Conservation (phyloP, 2,329 filamentous ascomycete species). For the Eurotiales sp. region DNA sequence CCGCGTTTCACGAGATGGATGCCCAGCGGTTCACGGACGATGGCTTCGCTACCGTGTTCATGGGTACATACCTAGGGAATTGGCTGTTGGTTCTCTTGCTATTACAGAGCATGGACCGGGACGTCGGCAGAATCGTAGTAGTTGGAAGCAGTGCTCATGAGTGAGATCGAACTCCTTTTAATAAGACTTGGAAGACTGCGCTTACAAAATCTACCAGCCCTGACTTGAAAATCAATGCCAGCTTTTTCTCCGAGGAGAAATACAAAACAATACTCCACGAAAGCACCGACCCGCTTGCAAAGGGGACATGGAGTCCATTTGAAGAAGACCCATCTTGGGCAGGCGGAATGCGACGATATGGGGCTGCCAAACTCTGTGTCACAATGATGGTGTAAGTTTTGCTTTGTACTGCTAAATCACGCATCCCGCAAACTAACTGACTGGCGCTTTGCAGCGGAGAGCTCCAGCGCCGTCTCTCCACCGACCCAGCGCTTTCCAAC, state of each 20-base stretch:
- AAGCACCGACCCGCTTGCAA: constrained; percentile 10
- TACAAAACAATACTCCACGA: constrained; percentile 12
- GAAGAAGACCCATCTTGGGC: constrained; percentile 23
- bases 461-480: constrained; percentile 35
- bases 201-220: constrained; percentile 16
- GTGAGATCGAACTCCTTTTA: constrained; percentile 6
- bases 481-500: constrained; percentile 23
- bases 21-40: constrained; percentile 17
- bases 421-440: neutral
- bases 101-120: constrained; percentile 21
- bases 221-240: constrained; percentile 2
- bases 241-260: constrained; percentile 7
- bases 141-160: constrained; percentile 20
- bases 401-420: neutral
- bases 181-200: neutral
- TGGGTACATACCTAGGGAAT: constrained; percentile 21
- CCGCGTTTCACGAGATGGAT: constrained; percentile 23
- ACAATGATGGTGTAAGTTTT: constrained; percentile 33
- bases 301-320: constrained; percentile 10
- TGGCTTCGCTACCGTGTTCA: constrained; percentile 20
- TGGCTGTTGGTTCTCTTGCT: constrained; percentile 22
- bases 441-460: constrained; percentile 20
- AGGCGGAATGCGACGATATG: constrained; percentile 35
- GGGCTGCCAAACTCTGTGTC: constrained; percentile 37
- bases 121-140: constrained; percentile 18